Base-by-base conservation (phyloP, 768 basidiomycete genomes). In the Naganishia friedmannii region DNA sequence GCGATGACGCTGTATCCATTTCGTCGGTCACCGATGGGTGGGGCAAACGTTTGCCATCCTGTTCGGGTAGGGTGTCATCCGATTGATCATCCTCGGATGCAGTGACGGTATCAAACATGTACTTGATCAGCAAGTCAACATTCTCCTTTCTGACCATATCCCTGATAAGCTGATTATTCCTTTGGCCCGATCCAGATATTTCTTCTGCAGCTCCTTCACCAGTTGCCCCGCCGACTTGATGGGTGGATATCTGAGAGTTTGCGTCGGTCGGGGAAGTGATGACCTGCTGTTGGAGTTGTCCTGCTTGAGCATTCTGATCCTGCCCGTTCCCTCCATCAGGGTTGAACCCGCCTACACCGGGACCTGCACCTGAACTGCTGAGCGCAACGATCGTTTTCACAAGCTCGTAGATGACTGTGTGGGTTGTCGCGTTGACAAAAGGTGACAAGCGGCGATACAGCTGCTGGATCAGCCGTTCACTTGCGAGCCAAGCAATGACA, bases 351-450 rank as follows among this genome's bases (percentile, higher is more conserved):
- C 60, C 60, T 5, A 42, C 60, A 31, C 57, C 34, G 23, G 42
- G 34, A 15, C 23, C 39, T 17, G 87, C 87, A 26, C 73, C 71
- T 4, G 86, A 88, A 3, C 91, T 90, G 0, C 92, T 90, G 7
- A 92, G 91, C 0, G 93, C 89, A 73, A 99, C 93, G 73, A 98
- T 93, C 60, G 89, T 89, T 79, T 95, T 95, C 77, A 98, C 87
- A 67, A 97, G 85, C 69, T 99, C 96, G 0, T 92, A 86, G 37
- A 92, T 91, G 69, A 92, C 88, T 9, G 87, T 85, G 80, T 98
- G 96, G 67, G 90, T 86, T 69, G 91, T 88, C 42, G 87, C 83
- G 26, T 87, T 85, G 70, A 91, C 84, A 12, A 85, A 79, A 0
- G 96, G 93, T 17, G 93, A 90, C 28, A 99, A 86, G 55, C 93